Evolutionary conservation across 2,329 filamentous ascomycete species (phyloP).

Genomic region (Colletotrichum viniferum): DNA sequence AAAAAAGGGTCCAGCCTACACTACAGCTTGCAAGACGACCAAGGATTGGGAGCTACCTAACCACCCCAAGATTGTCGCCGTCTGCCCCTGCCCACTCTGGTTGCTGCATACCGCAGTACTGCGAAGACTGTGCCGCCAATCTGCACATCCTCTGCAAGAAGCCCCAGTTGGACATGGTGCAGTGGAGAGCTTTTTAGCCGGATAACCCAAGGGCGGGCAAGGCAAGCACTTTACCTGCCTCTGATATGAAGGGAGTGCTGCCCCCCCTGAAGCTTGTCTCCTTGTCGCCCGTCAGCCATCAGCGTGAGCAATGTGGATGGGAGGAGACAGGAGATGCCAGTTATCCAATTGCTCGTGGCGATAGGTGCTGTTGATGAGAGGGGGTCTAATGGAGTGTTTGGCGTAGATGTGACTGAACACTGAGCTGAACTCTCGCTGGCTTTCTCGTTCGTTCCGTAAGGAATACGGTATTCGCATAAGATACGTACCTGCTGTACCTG

Average conservation of each 20-base stretch:
- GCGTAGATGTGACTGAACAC: background rate
- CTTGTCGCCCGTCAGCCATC: background rate
- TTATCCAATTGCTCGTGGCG: background rate
- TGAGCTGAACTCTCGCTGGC: background rate
- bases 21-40: background rate
- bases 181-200: background rate
- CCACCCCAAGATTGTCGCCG: background rate
- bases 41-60: background rate
- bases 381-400: background rate
- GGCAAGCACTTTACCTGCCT: background rate
- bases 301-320: background rate
- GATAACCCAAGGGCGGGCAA: background rate
- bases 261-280: background rate
- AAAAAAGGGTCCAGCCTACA: conserved; percentile 5
- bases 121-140: background rate
- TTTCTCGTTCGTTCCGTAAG: background rate
- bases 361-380: background rate
- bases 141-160: background rate
- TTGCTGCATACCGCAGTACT: background rate
- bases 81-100: background rate
- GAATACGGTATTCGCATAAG: background rate
- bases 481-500: background rate
- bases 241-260: background rate
- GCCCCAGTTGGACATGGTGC: background rate
- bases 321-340: background rate